A percentile compares a stretch with the other conserved stretches of the same genome.
phyloP scores from a whole-genome alignment of 331 rosid species.

The Prunus yedoensis region DNA sequence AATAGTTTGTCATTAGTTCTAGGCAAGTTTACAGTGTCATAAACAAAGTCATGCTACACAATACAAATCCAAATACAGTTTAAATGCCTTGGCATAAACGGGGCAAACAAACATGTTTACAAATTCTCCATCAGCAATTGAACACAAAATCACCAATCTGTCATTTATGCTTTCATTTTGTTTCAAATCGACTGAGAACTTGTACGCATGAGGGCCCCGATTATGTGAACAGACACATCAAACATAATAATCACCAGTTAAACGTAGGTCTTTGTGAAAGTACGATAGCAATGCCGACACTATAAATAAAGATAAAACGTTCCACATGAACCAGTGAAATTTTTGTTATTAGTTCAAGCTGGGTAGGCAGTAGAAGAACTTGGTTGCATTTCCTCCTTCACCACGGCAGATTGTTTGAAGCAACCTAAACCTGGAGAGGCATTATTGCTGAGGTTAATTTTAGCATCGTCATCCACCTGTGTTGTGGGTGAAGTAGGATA shows the following conservation, averaged over 20 bases:
- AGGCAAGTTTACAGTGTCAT: not conserved
- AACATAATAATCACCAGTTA: constrained; percentile 4
- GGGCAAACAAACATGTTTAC: not conserved
- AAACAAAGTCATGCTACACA: not conserved
- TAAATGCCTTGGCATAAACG: not conserved
- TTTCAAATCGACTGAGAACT: not conserved
- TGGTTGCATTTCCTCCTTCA: constrained; percentile 31
- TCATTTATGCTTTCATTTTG: not conserved
- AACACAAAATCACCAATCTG: not conserved
- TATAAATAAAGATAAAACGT: not conserved
- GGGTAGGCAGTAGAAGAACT: constrained; percentile 1
- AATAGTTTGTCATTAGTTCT: not conserved
- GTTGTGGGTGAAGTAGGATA: constrained; percentile 41
- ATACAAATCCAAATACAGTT: not conserved
- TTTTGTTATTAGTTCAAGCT: constrained; percentile 6
- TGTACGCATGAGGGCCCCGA: not conserved
- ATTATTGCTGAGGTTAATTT: constrained; percentile 17
- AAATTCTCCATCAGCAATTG: not conserved
- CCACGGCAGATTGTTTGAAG: constrained; percentile 22
- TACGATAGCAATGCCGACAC: not conserved
- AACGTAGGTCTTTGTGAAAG: not conserved
- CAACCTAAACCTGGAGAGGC: constrained; percentile 28
- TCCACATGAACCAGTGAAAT: not conserved
- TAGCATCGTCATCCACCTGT: constrained; percentile 22
- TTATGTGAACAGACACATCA: not conserved